Evolutionary conservation across 352 stramenopile species (phyloP).

Genomic region (Saprolegnia parasitica): DNA sequence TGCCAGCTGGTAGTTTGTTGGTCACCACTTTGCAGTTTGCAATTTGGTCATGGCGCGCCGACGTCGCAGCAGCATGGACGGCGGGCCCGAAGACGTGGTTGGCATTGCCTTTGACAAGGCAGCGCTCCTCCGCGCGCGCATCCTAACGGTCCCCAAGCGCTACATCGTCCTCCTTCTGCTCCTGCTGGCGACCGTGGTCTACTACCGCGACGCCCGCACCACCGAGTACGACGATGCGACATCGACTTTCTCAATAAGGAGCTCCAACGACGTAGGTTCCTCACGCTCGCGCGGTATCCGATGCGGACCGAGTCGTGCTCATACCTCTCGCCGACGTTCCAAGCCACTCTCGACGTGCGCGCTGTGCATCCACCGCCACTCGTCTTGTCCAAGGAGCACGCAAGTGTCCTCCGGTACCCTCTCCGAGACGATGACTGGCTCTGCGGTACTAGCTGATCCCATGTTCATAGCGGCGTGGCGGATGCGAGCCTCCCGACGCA

Average conservation of each 20-base stretch:
- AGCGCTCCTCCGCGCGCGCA: neutral
- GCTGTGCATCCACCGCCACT: neutral
- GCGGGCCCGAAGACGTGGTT: neutral
- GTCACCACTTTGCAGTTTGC: too few species aligned
- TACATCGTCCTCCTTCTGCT: neutral
- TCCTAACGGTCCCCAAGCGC: neutral
- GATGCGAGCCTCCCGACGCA: neutral
- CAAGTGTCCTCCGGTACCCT: neutral
- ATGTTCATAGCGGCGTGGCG: neutral
- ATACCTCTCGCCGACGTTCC: neutral
- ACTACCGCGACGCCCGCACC: neutral
- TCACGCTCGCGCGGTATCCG: neutral
- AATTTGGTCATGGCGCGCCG: too few species aligned
- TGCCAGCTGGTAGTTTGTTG: too few species aligned
- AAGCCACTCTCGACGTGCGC: neutral
- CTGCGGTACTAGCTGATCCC: too few species aligned
- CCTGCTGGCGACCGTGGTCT: neutral
- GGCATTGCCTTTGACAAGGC: neutral
- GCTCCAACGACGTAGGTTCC: neutral
- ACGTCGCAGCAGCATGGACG: too few species aligned
- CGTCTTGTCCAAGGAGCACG: neutral
- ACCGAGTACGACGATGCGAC: neutral
- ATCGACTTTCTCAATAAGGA: neutral
- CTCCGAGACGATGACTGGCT: too few species aligned
- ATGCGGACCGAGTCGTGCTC: neutral